phyloP scores from a whole-genome alignment of 192 early-diverging fungal species.

The Chytriomyces confervae region DNA sequence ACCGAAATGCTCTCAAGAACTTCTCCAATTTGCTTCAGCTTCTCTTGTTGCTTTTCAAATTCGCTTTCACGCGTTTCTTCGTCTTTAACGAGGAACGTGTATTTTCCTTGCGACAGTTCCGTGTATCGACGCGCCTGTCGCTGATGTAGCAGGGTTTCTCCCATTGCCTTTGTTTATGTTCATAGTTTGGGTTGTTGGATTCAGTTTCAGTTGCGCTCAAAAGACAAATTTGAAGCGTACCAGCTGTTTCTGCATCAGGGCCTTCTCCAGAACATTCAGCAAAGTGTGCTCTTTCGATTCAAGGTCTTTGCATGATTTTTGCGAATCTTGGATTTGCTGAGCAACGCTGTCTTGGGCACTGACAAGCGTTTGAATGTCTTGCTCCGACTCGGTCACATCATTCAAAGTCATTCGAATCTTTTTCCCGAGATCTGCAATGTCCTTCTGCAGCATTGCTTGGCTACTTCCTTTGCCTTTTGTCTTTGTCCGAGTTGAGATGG shows the following conservation, averaged over 20 bases:
- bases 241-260: constrained; percentile 32
- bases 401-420: constrained; percentile 52
- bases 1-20: constrained; percentile 48
- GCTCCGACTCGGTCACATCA: constrained; percentile 60
- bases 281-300: constrained; percentile 37
- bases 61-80: constrained; percentile 42
- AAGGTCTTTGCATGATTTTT: constrained; percentile 28
- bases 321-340: constrained; percentile 46
- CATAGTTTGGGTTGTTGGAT: neutral
- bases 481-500: constrained; percentile 54
- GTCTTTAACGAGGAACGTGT: constrained; percentile 48
- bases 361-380: constrained; percentile 51
- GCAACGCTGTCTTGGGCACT: constrained; percentile 38
- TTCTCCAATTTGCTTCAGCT: constrained; percentile 45
- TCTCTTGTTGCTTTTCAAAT: constrained; percentile 37
- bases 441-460: constrained; percentile 57
- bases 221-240: neutral
- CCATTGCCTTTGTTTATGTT: constrained; percentile 34
- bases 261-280: constrained; percentile 30
- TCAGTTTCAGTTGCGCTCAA: neutral
- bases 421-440: constrained; percentile 58
- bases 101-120: constrained; percentile 54
- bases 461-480: constrained; percentile 60
- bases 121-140: constrained; percentile 53
- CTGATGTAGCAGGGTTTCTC: constrained; percentile 53